Conservation (phyloP, 208 protist species). For the Trypanosoma congolense region DNA sequence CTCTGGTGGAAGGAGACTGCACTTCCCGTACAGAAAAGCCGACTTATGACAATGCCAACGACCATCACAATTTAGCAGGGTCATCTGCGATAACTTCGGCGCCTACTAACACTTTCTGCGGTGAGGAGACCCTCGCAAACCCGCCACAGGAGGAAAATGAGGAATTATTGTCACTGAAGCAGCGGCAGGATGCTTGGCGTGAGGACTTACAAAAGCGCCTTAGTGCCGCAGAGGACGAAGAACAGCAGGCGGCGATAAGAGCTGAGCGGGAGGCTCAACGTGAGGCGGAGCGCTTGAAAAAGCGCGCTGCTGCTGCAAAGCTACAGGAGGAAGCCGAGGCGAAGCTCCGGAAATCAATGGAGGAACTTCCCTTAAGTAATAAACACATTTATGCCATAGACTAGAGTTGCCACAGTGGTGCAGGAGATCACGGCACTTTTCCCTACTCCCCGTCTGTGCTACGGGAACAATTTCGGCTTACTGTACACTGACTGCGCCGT, state of each 20-base stretch:
- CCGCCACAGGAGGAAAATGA: background rate
- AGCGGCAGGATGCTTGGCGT: conserved; percentile 65
- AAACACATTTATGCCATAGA: conserved; percentile 83
- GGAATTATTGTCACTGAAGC: conserved; percentile 28
- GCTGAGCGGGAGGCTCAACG: conserved; percentile 26
- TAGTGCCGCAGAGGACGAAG: conserved; percentile 30
- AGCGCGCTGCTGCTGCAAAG: conserved; percentile 33
- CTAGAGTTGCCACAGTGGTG: conserved; percentile 16
- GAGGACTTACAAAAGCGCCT: conserved; percentile 38
- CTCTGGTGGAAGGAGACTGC: background rate
- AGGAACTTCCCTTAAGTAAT: conserved; percentile 62
- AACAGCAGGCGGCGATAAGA: conserved; percentile 11
- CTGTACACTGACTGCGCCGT: too few species aligned
- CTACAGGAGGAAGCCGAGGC: conserved; percentile 41
- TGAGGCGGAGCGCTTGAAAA: conserved; percentile 20
- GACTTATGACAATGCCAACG: too few species aligned
- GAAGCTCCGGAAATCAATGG: conserved; percentile 32
- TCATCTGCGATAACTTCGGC: background rate
- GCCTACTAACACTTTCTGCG: background rate
- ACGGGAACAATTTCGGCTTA: too few species aligned
- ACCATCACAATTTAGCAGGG: background rate
- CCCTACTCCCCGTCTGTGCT: too few species aligned
- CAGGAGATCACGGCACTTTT: background rate
- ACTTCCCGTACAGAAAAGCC: background rate
- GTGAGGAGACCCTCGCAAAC: background rate